Percentiles rank a stretch among this genome's conserved stretches.
Conservation (phyloP, 139 green algal genomes). For the Picochlorum sp. region DNA sequence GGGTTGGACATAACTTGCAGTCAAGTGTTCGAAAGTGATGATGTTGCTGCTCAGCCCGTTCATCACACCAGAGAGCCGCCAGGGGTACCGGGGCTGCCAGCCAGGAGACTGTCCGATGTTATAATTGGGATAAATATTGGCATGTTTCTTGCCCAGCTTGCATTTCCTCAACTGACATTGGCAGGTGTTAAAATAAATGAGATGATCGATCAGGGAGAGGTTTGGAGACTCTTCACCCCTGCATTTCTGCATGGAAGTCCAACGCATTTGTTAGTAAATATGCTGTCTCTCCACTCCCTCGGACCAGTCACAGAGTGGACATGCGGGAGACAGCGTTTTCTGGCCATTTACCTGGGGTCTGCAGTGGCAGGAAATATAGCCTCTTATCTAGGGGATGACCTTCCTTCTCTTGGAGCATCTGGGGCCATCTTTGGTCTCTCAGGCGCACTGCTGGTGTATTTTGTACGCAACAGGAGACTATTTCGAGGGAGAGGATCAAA, state of each 20-base stretch:
- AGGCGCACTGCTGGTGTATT: background rate
- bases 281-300: conserved; percentile 18
- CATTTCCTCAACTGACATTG: background rate
- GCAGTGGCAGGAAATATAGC: conserved; percentile 30
- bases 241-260: conserved; percentile 60
- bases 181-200: conserved; percentile 47
- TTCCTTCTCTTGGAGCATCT: conserved; percentile 22
- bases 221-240: conserved; percentile 61
- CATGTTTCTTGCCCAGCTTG: background rate
- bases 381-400: conserved; percentile 17
- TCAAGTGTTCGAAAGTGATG: no score
- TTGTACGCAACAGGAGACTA: background rate
- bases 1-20: no score
- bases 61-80: no score
- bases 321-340: conserved; percentile 21
- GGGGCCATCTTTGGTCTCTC: conserved; percentile 6
- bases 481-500: background rate
- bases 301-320: conserved; percentile 21
- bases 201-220: conserved; percentile 50
- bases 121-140: background rate
- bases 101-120: background rate
- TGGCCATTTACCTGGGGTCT: conserved; percentile 22
- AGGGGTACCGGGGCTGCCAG: no score
- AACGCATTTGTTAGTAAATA: conserved; percentile 50
- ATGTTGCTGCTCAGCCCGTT: no score